These are phyloP conservation scores for Orobanche coerulescens DNA, from an alignment of 257 asterid species.

Conservation along the genomic window DNA sequence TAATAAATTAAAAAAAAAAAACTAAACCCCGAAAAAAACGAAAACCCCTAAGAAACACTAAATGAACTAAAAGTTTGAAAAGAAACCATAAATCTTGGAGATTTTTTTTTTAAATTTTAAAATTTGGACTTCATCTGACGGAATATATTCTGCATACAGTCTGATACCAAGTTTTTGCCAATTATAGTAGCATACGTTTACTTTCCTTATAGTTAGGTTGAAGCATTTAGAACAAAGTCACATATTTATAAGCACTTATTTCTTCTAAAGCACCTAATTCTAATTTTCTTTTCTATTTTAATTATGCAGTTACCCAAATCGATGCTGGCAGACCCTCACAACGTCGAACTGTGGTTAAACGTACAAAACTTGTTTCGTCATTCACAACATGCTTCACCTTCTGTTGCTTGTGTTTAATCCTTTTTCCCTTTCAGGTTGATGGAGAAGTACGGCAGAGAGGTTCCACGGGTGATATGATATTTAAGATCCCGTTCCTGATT, in stretches of 20 bases:
- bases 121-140: too few species aligned
- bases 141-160: too few species aligned
- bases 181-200: too few species aligned
- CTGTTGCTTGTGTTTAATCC: constrained; percentile 7
- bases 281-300: not conserved
- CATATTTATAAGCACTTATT: not conserved
- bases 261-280: not conserved
- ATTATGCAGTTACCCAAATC: constrained; percentile 56
- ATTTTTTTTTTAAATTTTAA: too few species aligned
- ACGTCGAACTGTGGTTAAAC: constrained; percentile 86
- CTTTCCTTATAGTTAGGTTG: too few species aligned
- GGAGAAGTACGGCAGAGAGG: constrained; percentile 88
- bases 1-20: too few species aligned
- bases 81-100: too few species aligned
- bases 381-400: constrained; percentile 1
- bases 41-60: too few species aligned
- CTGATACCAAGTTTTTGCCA: too few species aligned
- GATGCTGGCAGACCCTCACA: constrained; percentile 81
- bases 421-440: constrained; percentile 55
- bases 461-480: constrained; percentile 85
- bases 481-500: constrained; percentile 89
- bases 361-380: constrained; percentile 27
- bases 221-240: not conserved
- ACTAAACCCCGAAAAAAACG: too few species aligned
- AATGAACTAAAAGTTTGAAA: too few species aligned